Percentiles rank a stretch among this genome's conserved stretches.
phyloP scores from a whole-genome alignment of 169 alveolate genomes.

The Babesia divergens region DNA sequence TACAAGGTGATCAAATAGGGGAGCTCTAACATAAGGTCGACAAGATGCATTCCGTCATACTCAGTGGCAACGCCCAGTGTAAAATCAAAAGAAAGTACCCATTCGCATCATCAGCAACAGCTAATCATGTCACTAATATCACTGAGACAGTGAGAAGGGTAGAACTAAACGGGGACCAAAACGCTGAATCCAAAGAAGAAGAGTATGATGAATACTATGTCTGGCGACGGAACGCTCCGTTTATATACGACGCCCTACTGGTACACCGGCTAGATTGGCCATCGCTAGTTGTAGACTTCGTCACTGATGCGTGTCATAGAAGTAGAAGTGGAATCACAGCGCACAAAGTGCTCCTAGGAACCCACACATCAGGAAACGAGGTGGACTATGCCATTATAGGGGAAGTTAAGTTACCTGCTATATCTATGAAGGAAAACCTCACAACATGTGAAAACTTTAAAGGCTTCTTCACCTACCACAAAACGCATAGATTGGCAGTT shows the following conservation, averaged over 20 bases:
- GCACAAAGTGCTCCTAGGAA: conserved; percentile 87
- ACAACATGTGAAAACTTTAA: conserved; percentile 74
- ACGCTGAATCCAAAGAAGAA: conserved; percentile 31
- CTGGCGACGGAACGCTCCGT: conserved; percentile 95
- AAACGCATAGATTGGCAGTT: conserved; percentile 3
- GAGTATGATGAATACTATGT: conserved; percentile 65
- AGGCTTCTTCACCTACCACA: conserved; percentile 60
- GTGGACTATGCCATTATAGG: conserved; percentile 86
- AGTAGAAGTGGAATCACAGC: conserved; percentile 71
- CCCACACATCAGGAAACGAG: conserved; percentile 90
- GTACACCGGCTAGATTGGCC: conserved; percentile 96
- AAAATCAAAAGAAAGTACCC: conserved; percentile 50
- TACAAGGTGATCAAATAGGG: too few relatives aligned
- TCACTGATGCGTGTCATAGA: conserved; percentile 67
- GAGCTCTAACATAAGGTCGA: too few relatives aligned
- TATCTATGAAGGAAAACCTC: conserved; percentile 63
- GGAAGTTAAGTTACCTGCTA: conserved; percentile 74
- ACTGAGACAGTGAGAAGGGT: neutral
- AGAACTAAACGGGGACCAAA: neutral
- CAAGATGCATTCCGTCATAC: conserved; percentile 55
- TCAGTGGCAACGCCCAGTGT: conserved; percentile 50
- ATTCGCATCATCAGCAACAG: neutral
- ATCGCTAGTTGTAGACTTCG: conserved; percentile 84
- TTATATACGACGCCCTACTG: conserved; percentile 89
- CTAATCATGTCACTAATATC: neutral